A percentile compares a stretch with the other conserved stretches of the same genome.
Evolutionary conservation across 176 grass and related monocot species (phyloP).

Genomic region (Elaeis guineensis): DNA sequence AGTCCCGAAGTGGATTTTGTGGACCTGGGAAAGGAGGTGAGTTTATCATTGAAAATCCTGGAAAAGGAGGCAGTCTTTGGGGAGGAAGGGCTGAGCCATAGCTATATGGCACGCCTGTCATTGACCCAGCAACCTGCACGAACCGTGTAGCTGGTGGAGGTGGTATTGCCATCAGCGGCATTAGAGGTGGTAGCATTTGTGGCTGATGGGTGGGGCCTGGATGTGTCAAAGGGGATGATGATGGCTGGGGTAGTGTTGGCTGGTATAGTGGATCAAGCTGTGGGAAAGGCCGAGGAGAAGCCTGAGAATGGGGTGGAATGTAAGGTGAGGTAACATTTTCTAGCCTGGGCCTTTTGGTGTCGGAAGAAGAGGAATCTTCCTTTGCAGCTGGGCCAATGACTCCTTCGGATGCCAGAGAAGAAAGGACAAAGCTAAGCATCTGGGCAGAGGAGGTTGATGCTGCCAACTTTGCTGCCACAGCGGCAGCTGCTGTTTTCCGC

Average conservation of each 20-base stretch:
- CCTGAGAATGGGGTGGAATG: neutral
- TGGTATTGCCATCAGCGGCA: neutral
- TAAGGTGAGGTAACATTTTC: constrained; percentile 5
- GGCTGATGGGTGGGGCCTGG: neutral
- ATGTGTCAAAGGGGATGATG: neutral
- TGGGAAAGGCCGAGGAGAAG: constrained; percentile 1
- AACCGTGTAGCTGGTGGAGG: constrained; percentile 7
- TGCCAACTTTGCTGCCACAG: neutral
- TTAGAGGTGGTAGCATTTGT: neutral
- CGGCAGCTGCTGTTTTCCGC: constrained; percentile 3
- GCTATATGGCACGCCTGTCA: neutral
- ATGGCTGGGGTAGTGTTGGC: neutral
- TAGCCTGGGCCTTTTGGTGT: constrained; percentile 9
- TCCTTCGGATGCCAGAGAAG: constrained; percentile 8
- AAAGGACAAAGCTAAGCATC: constrained; percentile 14
- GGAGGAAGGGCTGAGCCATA: constrained; percentile 5
- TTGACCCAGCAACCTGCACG: constrained; percentile 4
- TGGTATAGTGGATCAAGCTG: constrained; percentile 1
- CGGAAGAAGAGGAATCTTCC: constrained; percentile 7
- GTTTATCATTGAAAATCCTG: too few relatives aligned
- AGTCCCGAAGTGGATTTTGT: too few relatives aligned
- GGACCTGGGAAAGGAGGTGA: too few relatives aligned
- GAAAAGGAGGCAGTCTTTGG: neutral
- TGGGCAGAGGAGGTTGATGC: constrained; percentile 13
- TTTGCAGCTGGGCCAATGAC: neutral